These are phyloP conservation scores for Exserohilum rostratum DNA, from an alignment of 2,329 filamentous ascomycete genomes.

Conservation along the genomic window DNA sequence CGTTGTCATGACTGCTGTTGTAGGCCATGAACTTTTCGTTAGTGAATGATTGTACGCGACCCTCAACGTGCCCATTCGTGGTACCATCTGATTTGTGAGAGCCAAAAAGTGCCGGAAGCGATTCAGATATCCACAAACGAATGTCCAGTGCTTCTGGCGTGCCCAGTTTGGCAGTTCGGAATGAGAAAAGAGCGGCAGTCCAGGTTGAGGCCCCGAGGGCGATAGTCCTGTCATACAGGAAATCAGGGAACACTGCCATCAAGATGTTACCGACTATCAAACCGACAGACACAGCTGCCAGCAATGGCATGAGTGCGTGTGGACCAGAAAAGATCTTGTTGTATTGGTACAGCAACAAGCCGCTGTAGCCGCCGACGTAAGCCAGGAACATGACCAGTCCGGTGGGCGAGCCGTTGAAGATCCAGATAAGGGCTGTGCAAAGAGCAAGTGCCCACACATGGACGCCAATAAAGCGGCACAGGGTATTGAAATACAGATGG, in stretches of 20 bases:
- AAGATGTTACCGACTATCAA: constrained; percentile 56
- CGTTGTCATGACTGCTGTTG: constrained; percentile 51
- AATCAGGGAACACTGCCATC: constrained; percentile 47
- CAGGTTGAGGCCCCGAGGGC: constrained; percentile 58
- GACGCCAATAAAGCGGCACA: constrained; percentile 57
- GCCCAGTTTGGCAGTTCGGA: constrained; percentile 57
- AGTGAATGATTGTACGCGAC: constrained; percentile 25
- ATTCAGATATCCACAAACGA: constrained; percentile 37
- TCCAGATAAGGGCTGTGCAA: constrained; percentile 59
- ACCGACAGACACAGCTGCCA: constrained; percentile 55
- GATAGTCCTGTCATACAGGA: constrained; percentile 56
- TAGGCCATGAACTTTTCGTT: constrained; percentile 52
- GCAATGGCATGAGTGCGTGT: constrained; percentile 55
- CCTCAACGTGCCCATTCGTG: constrained; percentile 23
- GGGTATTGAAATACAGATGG: constrained; percentile 58
- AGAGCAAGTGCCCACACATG: constrained; percentile 60
- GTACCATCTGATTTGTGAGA: constrained; percentile 14
- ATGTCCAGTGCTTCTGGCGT: constrained; percentile 48
- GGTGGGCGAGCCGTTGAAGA: constrained; percentile 52
- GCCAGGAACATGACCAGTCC: constrained; percentile 58
- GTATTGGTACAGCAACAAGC: constrained; percentile 59
- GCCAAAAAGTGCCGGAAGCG: constrained; percentile 11
- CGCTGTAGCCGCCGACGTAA: constrained; percentile 59
- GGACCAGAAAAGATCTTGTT: constrained; percentile 59
- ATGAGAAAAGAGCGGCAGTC: constrained; percentile 58